Percentiles rank a stretch among this genome's conserved stretches.
Evolutionary conservation across 2,329 filamentous ascomycete species (phyloP).

Genomic region (Arachnomyces sp.): DNA sequence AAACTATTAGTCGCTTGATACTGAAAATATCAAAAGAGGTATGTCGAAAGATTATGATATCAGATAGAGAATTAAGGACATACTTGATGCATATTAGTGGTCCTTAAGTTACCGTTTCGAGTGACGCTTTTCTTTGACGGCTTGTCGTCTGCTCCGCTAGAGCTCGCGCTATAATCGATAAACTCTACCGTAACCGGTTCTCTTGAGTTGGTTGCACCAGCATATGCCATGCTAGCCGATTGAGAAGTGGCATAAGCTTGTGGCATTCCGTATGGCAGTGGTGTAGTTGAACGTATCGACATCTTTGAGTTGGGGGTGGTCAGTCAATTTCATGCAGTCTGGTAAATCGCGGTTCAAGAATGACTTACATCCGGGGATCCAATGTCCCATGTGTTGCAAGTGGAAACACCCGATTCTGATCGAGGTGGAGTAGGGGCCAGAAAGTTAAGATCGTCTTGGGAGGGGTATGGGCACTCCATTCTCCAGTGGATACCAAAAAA

Average conservation of each 20-base stretch:
- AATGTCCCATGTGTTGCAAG: constrained; percentile 18
- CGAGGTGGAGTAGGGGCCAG: too few relatives aligned
- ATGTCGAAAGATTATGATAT: too few relatives aligned
- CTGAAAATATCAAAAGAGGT: not conserved
- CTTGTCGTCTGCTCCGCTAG: constrained; percentile 18
- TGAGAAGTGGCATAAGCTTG: constrained; percentile 13
- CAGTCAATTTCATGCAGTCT: too few relatives aligned
- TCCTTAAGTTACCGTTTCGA: constrained; percentile 17
- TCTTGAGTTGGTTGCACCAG: constrained; percentile 1
- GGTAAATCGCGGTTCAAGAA: too few relatives aligned
- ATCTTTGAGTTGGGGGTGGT: constrained; percentile 13
- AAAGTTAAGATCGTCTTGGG: too few relatives aligned
- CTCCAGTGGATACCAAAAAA: too few relatives aligned
- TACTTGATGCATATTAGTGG: constrained; percentile 24
- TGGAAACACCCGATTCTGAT: constrained; percentile 9
- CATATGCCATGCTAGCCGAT: constrained; percentile 8
- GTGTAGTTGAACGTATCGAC: constrained; percentile 11
- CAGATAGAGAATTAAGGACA: constrained; percentile 3
- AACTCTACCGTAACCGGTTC: constrained; percentile 19
- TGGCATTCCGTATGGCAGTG: constrained; percentile 16
- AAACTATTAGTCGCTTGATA: constrained; percentile 7
- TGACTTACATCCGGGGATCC: constrained; percentile 17
- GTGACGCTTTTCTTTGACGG: constrained; percentile 12
- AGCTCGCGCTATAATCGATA: constrained; percentile 13
- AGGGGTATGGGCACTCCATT: too few relatives aligned